phyloP scores from a whole-genome alignment of 2,329 filamentous ascomycete genomes.

The Penicillium polonicum region DNA sequence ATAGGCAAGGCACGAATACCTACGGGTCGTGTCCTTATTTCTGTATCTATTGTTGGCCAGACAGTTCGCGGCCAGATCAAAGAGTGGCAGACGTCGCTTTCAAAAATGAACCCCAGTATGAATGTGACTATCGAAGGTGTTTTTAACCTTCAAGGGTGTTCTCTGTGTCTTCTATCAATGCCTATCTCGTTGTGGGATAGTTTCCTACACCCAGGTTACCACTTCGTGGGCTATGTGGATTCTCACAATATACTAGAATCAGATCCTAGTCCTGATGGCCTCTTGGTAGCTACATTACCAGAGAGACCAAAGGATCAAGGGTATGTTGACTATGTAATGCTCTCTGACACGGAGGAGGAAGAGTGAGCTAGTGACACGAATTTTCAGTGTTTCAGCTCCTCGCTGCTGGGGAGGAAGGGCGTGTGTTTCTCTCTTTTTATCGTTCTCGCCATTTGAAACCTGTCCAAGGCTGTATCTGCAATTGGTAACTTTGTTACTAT shows the following conservation, averaged over 20 bases:
- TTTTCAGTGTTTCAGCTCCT: neutral
- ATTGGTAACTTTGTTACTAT: neutral
- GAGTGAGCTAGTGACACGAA: neutral
- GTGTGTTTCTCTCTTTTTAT: neutral
- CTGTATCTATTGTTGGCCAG: too few species aligned
- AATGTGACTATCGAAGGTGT: neutral
- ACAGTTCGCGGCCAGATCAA: neutral
- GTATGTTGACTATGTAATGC: neutral
- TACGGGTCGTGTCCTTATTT: too few species aligned
- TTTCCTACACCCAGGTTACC: neutral
- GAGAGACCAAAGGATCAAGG: neutral
- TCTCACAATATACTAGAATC: neutral
- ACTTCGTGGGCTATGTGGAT: neutral
- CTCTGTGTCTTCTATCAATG: neutral
- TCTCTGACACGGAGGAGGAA: neutral
- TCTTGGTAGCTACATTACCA: neutral
- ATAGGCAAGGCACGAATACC: too few species aligned
- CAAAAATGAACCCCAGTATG: neutral
- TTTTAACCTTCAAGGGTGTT: neutral
- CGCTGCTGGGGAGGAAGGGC: neutral
- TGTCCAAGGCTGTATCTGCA: neutral
- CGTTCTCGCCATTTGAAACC: neutral
- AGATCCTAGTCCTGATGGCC: neutral
- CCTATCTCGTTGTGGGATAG: neutral
- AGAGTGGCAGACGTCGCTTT: neutral